Evolutionary conservation across 176 grass and related monocot genomes (phyloP).

Genomic region (Phoenix dactylifera): DNA sequence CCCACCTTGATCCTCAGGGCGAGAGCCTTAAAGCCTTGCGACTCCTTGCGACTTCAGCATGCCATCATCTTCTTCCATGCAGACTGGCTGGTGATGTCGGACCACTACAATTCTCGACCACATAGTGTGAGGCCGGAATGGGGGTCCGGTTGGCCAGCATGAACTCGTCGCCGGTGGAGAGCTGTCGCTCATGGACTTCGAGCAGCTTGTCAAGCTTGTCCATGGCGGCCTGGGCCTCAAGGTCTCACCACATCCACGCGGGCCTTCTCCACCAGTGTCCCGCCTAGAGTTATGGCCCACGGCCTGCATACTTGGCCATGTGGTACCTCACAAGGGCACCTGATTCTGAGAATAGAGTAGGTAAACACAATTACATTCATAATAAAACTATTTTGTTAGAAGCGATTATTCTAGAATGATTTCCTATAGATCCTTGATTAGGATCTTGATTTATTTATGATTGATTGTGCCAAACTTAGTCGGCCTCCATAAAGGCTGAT

Average conservation of each 20-base stretch:
- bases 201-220: slow-evolving; percentile 6
- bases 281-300: background rate
- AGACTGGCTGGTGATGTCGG: slow-evolving; percentile 12
- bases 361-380: too few relatives aligned
- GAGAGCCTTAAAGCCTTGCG: too few relatives aligned
- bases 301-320: background rate
- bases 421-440: too few relatives aligned
- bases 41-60: background rate
- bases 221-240: background rate
- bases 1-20: too few relatives aligned
- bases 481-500: too few relatives aligned
- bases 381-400: too few relatives aligned
- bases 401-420: too few relatives aligned
- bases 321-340: slow-evolving; percentile 16
- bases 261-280: slow-evolving; percentile 12
- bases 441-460: too few relatives aligned
- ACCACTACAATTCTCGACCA: slow-evolving; percentile 3
- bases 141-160: slow-evolving; percentile 22
- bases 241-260: slow-evolving; percentile 15
- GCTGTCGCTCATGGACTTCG: slow-evolving; percentile 14
- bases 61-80: slow-evolving; percentile 11
- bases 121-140: slow-evolving; percentile 6
- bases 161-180: slow-evolving; percentile 18
- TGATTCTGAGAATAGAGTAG: background rate
- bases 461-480: too few relatives aligned